Conservation (phyloP, 176 grass and related monocot species). For the Bromus sterilis region DNA sequence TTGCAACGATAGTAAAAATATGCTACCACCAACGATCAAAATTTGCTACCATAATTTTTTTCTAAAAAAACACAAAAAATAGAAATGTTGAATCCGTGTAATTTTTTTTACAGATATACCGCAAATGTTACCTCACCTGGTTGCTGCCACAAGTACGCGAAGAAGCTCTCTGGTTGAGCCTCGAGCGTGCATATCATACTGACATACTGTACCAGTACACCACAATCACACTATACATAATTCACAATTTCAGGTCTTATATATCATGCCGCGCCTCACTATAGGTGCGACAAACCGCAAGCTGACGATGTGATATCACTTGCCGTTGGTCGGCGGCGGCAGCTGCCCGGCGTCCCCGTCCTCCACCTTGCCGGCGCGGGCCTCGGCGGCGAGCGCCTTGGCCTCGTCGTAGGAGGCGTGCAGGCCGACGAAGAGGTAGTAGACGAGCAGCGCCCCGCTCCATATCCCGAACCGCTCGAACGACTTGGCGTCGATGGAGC, state of each 20-base stretch:
- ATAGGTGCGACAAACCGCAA: background rate
- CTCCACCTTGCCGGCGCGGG: slow-evolving; percentile 20
- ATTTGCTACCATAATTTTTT: too few species aligned
- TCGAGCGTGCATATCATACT: too few species aligned
- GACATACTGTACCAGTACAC: background rate
- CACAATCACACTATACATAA: background rate
- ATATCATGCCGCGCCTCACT: background rate
- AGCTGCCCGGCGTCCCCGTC: background rate
- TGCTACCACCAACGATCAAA: too few species aligned
- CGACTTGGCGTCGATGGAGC: slow-evolving; percentile 76
- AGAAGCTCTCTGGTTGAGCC: background rate
- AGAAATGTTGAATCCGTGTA: too few species aligned
- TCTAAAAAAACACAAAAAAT: too few species aligned
- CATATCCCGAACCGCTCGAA: slow-evolving; percentile 75
- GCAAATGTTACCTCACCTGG: too few species aligned
- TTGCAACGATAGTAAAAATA: too few species aligned
- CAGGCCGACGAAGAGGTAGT: slow-evolving; percentile 89
- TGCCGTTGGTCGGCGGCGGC: background rate
- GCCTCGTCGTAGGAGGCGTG: slow-evolving; percentile 87
- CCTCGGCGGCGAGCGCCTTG: slow-evolving; percentile 19
- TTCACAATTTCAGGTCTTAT: background rate
- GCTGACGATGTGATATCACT: background rate
- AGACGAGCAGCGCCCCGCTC: slow-evolving; percentile 49
- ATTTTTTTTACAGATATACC: too few species aligned
- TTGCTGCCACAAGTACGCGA: too few species aligned